Conservation (phyloP, 805 yeast genomes). For the Alloascoidea africana region DNA sequence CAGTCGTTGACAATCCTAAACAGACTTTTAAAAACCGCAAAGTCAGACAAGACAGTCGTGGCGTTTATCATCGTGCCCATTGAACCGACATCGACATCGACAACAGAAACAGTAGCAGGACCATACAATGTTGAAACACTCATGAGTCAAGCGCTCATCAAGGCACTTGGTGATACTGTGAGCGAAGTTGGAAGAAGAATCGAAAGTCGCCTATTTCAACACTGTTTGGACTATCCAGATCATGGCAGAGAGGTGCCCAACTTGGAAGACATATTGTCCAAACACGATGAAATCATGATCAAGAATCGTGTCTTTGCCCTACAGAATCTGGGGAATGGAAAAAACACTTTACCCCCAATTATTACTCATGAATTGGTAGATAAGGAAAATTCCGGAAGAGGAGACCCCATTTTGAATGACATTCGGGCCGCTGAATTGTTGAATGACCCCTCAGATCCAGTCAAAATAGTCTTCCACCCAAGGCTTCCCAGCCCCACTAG, state of each 20-base stretch:
- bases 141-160: conserved; percentile 72
- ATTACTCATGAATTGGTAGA: conserved; percentile 81
- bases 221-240: conserved; percentile 43
- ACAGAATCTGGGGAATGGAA: no score
- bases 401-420: conserved; percentile 71
- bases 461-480: conserved; percentile 76
- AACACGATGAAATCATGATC: conserved; percentile 62
- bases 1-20: conserved; percentile 70
- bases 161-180: conserved; percentile 63
- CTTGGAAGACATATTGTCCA: conserved; percentile 55
- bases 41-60: conserved; percentile 67
- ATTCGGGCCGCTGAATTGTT: conserved; percentile 64
- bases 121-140: conserved; percentile 75
- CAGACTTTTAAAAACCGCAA: conserved; percentile 52
- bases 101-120: no score
- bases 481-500: conserved; percentile 74
- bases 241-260: conserved; percentile 46
- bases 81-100: no score
- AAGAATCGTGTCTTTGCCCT: conserved; percentile 71
- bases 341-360: conserved; percentile 69
- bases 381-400: conserved; percentile 51
- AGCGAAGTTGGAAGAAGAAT: conserved; percentile 60
- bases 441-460: conserved; percentile 62
- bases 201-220: conserved; percentile 63
- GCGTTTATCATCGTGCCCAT: conserved; percentile 88